Evolutionary conservation across 2,329 filamentous ascomycete genomes (phyloP).

Genomic region (Alternaria panax): DNA sequence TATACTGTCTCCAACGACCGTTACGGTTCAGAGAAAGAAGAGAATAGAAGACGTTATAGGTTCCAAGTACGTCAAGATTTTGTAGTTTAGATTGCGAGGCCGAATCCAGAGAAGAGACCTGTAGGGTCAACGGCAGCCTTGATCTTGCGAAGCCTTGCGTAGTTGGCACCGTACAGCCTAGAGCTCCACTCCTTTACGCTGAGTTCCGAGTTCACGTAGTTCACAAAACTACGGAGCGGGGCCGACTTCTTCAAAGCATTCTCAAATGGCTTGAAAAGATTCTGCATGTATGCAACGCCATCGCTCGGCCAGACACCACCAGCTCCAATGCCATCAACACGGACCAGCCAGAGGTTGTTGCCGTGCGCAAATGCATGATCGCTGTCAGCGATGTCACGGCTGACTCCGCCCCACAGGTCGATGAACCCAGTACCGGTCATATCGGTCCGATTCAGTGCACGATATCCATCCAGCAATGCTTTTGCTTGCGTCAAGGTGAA

Average conservation of each 20-base stretch:
- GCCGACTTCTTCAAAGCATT: slow-evolving; percentile 15
- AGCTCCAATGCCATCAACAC: slow-evolving; percentile 24
- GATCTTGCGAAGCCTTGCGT: slow-evolving; percentile 20
- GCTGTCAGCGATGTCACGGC: slow-evolving; percentile 18
- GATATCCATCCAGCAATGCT: slow-evolving; percentile 16
- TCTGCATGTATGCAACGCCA: slow-evolving; percentile 29
- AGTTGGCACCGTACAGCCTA: slow-evolving; percentile 26
- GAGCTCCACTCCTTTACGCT: slow-evolving; percentile 23
- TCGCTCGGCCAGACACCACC: slow-evolving; percentile 22
- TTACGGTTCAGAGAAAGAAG: too few species aligned
- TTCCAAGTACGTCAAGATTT: too few species aligned
- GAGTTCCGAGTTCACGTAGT: slow-evolving; percentile 29
- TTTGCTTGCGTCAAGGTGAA: slow-evolving; percentile 17
- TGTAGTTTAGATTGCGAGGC: slow-evolving; percentile 12
- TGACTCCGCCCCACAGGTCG: slow-evolving; percentile 28
- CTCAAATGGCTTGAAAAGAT: slow-evolving; percentile 24
- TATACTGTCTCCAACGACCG: too few species aligned
- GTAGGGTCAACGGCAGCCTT: slow-evolving; percentile 23
- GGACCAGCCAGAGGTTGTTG: slow-evolving; percentile 30
- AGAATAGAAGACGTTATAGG: too few species aligned
- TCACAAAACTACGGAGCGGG: slow-evolving; percentile 24
- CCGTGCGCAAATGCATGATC: slow-evolving; percentile 25
- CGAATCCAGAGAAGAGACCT: slow-evolving; percentile 20
- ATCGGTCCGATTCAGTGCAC: slow-evolving; percentile 22
- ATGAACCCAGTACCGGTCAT: slow-evolving; percentile 21